These are phyloP conservation scores for Globisporangium parvum DNA, from an alignment of 352 stramenopile species.

Conservation along the genomic window DNA sequence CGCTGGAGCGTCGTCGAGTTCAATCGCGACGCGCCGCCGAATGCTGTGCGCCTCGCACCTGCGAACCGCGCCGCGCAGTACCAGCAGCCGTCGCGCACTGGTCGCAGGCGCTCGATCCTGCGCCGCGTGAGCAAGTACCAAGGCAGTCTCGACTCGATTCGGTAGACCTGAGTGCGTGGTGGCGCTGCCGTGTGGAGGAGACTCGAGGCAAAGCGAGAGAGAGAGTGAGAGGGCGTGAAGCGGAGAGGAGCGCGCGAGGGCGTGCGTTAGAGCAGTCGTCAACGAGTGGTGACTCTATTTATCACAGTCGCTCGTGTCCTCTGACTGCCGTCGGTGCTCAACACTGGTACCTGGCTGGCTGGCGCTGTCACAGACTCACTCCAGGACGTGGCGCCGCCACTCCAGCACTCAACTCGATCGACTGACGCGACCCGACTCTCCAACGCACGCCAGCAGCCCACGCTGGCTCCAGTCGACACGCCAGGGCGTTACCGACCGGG, in stretches of 20 bases:
- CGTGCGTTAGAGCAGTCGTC: not conserved
- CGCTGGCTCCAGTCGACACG: too few relatives aligned
- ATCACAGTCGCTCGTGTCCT: too few relatives aligned
- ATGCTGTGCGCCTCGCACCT: slow-evolving; percentile 18
- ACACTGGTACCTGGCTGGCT: too few relatives aligned
- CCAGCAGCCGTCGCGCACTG: slow-evolving; percentile 17
- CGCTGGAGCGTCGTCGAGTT: slow-evolving; percentile 57
- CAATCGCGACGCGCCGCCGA: slow-evolving; percentile 27
- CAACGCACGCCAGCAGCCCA: too few relatives aligned
- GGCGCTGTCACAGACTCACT: too few relatives aligned
- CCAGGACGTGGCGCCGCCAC: too few relatives aligned
- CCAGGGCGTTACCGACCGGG: not conserved
- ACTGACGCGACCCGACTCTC: too few relatives aligned
- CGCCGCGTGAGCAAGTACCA: slow-evolving; percentile 51
- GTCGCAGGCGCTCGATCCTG: slow-evolving; percentile 34
- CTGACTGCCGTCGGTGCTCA: too few relatives aligned
- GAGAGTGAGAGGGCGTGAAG: not conserved
- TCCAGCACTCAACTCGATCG: too few relatives aligned
- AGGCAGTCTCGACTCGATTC: slow-evolving; percentile 22
- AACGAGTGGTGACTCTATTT: slow-evolving; percentile 1
- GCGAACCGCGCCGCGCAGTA: slow-evolving; percentile 22
- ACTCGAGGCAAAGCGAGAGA: not conserved
- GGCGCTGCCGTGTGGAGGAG: not conserved
- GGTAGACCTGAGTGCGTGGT: not conserved
- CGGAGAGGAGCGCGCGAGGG: not conserved